Base-by-base conservation (phyloP, 169 alveolate species). In the Cryptosporidium sp. region DNA sequence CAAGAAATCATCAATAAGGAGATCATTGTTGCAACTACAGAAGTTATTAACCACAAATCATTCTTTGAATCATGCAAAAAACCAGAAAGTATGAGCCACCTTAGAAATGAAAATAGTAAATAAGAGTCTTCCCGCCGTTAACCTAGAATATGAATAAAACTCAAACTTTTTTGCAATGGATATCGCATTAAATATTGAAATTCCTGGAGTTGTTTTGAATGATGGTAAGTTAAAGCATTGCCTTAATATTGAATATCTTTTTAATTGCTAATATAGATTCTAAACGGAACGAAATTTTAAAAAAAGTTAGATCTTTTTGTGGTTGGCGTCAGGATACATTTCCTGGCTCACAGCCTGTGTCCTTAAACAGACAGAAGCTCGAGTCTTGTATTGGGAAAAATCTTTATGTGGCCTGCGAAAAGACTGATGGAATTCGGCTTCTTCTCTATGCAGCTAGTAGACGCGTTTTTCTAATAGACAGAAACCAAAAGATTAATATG, bases 261-360 rank as follows among this genome's bases (percentile, higher is more conserved):
- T 48, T 48, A 48, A 48, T 73, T 14, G 10, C 37, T 58, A 1
- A 21, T 75, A 14, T 12, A 80, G 89, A 65, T 23, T 33, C 29
- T 7, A 60, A 37, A 39, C 18, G 62, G 26, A 61, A 62, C 21
- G 89, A 80, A n/a, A 37, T 75, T 35, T 29, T 91, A 85, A 70
- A 92, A 92, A 60, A 93, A 56, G 69, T 91, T 52, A 84, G 92
- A 69, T 60, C 91, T 51, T 12, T 95, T 70, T 85, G 96, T 44
- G 96, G 96, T 29, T 96, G 98, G 98, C 86, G 87, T 65, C 89
- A 94, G 48, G 94, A 93, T 51, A 86, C 96, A 29, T 96, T 96
- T 61, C 98, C 98, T 8, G 98, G 98, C 9, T 85, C 97, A 31
- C 97, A 96, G 71, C 98, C 98, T 0, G 97, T 95, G 7, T 94